These are phyloP conservation scores for Diutina scorzettiae DNA, from an alignment of 1,139 yeast species.

Conservation along the genomic window DNA sequence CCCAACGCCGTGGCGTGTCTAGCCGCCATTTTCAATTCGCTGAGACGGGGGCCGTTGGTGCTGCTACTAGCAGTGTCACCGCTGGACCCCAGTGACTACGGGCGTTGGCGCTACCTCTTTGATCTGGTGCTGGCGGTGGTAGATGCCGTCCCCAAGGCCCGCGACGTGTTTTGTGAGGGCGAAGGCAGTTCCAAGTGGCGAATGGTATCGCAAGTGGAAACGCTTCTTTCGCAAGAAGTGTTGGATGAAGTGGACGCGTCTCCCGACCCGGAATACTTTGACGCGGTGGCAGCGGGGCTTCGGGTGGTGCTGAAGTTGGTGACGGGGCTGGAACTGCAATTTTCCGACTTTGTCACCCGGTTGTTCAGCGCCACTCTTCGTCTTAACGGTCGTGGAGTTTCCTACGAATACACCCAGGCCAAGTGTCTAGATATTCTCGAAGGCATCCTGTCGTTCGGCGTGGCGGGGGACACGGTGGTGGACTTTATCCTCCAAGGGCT, in stretches of 20 bases:
- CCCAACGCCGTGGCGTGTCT: not conserved
- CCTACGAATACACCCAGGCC: not conserved
- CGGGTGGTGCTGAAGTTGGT: slow-evolving; percentile 1
- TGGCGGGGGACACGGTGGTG: slow-evolving; percentile 1
- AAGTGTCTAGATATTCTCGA: not conserved
- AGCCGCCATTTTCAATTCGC: not conserved
- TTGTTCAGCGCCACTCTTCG: not conserved
- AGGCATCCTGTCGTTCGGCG: not conserved
- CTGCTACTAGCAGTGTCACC: not conserved
- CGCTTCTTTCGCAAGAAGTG: not conserved
- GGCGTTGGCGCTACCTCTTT: slow-evolving; percentile 1
- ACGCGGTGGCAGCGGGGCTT: not conserved
- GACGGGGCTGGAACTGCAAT: not conserved
- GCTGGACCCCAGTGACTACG: not conserved
- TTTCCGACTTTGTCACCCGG: not conserved
- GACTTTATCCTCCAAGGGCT: not conserved
- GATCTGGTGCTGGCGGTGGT: slow-evolving; percentile 3
- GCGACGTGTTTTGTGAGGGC: slow-evolving; percentile 1
- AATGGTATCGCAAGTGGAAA: slow-evolving; percentile 1
- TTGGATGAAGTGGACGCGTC: not conserved
- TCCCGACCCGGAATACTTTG: not conserved
- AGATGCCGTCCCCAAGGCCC: not conserved
- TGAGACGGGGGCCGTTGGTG: not conserved
- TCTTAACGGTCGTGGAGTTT: not conserved
- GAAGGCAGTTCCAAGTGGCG: not conserved